These are phyloP conservation scores for Lecanicillium sp. DNA, from an alignment of 2,329 filamentous ascomycete genomes.

Conservation along the genomic window DNA sequence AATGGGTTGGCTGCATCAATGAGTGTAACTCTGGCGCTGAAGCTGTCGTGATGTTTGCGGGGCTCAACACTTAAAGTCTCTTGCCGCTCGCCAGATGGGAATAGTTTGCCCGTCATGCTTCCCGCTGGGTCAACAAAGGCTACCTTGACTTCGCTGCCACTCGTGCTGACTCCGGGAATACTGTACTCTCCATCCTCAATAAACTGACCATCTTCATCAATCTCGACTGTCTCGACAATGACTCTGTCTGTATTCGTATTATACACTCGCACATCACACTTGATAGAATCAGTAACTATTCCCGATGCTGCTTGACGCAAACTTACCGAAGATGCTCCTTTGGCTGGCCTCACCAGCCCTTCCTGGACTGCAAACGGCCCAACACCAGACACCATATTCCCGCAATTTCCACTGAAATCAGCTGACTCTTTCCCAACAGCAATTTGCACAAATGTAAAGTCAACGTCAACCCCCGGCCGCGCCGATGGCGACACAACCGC, in stretches of 20 bases:
- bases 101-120: slow-evolving; percentile 49
- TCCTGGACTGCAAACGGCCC: slow-evolving; percentile 52
- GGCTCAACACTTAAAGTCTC: slow-evolving; percentile 35
- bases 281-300: slow-evolving; percentile 49
- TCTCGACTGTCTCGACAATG: slow-evolving; percentile 45
- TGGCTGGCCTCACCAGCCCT: slow-evolving; percentile 25
- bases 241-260: slow-evolving; percentile 57
- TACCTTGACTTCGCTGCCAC: slow-evolving; percentile 46
- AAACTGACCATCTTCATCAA: slow-evolving; percentile 37
- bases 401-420: slow-evolving; percentile 54
- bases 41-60: slow-evolving; percentile 3
- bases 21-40: slow-evolving; percentile 24
- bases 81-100: slow-evolving; percentile 47
- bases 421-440: slow-evolving; percentile 47
- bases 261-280: slow-evolving; percentile 34
- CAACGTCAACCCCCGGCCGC: slow-evolving; percentile 42
- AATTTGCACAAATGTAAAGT: slow-evolving; percentile 57
- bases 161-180: slow-evolving; percentile 52
- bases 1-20: slow-evolving; percentile 31
- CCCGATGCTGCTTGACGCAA: slow-evolving; percentile 28
- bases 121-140: slow-evolving; percentile 53
- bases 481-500: slow-evolving; percentile 40
- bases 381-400: slow-evolving; percentile 54
- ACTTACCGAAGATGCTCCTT: slow-evolving; percentile 19
- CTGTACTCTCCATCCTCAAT: slow-evolving; percentile 40